Evolutionary conservation across 2,329 filamentous ascomycete species (phyloP).

Genomic region (Epichloe festucae): DNA sequence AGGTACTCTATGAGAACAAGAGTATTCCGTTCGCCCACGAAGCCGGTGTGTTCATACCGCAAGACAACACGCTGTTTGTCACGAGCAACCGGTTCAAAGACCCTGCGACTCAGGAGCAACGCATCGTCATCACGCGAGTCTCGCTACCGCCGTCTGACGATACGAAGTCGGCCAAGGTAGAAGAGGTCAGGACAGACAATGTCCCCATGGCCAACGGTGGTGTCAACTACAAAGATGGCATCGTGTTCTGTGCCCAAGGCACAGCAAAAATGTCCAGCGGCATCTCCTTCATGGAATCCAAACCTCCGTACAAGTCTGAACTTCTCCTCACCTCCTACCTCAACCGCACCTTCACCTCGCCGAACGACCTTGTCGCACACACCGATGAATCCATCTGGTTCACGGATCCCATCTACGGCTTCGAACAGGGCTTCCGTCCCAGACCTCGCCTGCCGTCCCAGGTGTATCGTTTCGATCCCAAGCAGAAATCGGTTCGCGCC

Average conservation of each 20-base stretch:
- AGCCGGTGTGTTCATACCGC: constrained; percentile 23
- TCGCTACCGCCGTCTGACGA: constrained; percentile 8
- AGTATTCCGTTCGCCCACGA: constrained; percentile 36
- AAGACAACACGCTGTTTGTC: constrained; percentile 18
- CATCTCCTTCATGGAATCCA: constrained; percentile 20
- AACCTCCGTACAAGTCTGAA: constrained; percentile 16
- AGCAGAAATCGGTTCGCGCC: constrained; percentile 24
- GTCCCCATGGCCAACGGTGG: constrained; percentile 36
- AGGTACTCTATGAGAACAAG: constrained; percentile 24
- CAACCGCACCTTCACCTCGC: constrained; percentile 33
- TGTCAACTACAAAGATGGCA: constrained; percentile 28
- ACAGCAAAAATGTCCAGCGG: constrained; percentile 12
- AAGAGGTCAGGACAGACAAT: constrained; percentile 19
- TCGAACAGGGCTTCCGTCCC: constrained; percentile 32
- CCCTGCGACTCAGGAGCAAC: constrained; percentile 9
- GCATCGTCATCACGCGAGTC: constrained; percentile 19
- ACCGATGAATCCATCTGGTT: constrained; percentile 34
- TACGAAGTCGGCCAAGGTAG: constrained; percentile 10
- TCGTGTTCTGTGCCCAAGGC: constrained; percentile 31
- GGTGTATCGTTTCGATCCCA: constrained; percentile 34
- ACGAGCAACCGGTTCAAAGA: constrained; percentile 21
- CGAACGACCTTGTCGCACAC: constrained; percentile 34
- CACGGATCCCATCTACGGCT: constrained; percentile 36
- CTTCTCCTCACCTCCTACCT: constrained; percentile 26
- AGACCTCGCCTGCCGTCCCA: constrained; percentile 29